Evolutionary conservation across 371 early-diverging fungal genomes (phyloP), one percentile per base, ranked within the genome.

Genomic region (Lichtheimia corymbifera): DNA sequence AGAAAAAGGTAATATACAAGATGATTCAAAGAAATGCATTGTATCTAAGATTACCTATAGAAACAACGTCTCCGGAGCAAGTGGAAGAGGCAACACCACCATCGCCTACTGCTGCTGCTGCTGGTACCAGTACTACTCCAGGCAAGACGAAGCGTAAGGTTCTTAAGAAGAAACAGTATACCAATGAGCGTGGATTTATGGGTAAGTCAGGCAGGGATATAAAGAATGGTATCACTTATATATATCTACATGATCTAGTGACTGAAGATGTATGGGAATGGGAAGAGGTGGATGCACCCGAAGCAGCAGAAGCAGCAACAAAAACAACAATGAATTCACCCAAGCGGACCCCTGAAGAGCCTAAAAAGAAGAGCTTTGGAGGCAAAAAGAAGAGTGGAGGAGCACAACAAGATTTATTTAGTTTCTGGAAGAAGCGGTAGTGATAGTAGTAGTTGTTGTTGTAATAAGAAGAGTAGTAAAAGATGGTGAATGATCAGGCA

Each of bases 181-280:
- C 55, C 27, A 42, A 55, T 24, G 55, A 35, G 17, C 55, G 55
- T 55, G 55, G 55, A n/a, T 55, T 41, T 41, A 30, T 42, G 30
- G 43, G 55, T 55, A 55, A 18, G 52, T 51, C 1, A 22, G 22
- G 5, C 5, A 24, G 13, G 11, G 12, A 7, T 11, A 50, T 18
- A 24, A 18, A 22, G 13, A 4, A 18, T 35, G 35, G 14, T 0
- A 50, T 18, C 4, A 18, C 12, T 17, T 22, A 7, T 22, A 7
- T 0, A 2, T 22, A 22, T 22, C 2, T 22, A 22, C 22, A 7
- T 22, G 12, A 51, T 52, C 13, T 42, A 55, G 55, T 55, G 2
- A 55, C 42, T 42, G 55, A 55, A 24, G 43, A 55, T 20, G 35
- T 41, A n/a, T 20, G 40, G 14, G 55, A 41, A 15, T 55, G 35